Base-by-base conservation (phyloP, 306 rosid species). In the Echinosophora koreensis region DNA sequence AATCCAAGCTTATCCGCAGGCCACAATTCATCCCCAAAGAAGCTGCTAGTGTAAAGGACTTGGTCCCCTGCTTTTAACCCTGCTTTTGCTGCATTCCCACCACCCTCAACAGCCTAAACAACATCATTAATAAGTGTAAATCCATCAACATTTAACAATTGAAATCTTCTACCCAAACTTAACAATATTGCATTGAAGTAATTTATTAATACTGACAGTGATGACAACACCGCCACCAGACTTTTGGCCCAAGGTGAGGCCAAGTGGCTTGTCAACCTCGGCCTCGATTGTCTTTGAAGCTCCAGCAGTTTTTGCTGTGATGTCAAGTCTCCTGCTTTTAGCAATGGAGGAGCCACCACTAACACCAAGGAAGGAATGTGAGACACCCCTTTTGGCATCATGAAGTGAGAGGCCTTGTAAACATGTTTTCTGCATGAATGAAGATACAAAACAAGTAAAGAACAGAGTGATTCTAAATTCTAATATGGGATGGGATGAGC, bases 1-100 rank as follows among this genome's bases (percentile, higher is more conserved):
- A 92, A 92, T n/a, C 99, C 99, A 44, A 95, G 88, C 88, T 95
- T 95, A 90, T 92, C 99, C 0, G 99, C 99, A 2, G 99, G 99
- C 99, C 99, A 95, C 51, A 95, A 83, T 80, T 95, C 99, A 87
- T 95, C 99, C 38, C 99, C 99, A 76, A 95, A 95, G 90, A 95
- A 92, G 83, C 99, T 92, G 86, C 99, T 95, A 5, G 98, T 95
- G 75, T 95, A 95, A 10, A 95, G 82, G 4, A 95, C 99, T 74
- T 95, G 99, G 42, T 95, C 99, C 58, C 98, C 99, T 58, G 86
- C 17, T 78, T 92, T 92, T 13, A 95, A 81, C 77, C 99, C 99
- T 77, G 99, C 90, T 87, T 42, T 91, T 54, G 99, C 97, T 41
- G 99, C 99, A 87, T 95, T 95, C 27, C 99, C 99, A 69, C 99